These are phyloP conservation scores for Hygrocybe coccinea DNA, from an alignment of 768 basidiomycete genomes.

Conservation along the genomic window DNA sequence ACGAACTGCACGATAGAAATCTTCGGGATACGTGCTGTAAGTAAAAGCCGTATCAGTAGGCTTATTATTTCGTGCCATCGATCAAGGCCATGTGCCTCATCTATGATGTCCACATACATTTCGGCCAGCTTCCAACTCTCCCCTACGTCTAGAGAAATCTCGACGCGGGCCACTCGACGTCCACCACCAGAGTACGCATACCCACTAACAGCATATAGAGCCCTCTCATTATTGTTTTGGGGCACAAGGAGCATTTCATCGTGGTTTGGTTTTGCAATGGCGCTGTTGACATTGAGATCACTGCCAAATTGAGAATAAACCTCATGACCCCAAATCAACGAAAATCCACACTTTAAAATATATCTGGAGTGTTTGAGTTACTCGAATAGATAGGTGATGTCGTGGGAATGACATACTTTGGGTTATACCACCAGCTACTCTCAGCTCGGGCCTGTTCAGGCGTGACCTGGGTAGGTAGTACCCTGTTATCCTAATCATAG, in stretches of 20 bases:
- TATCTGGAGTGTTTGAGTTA: conserved; percentile 20
- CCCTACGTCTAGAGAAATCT: conserved; percentile 53
- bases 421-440: conserved; percentile 53
- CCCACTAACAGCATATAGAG: conserved; percentile 42
- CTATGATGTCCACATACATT: neutral
- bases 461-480: conserved; percentile 49
- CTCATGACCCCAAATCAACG: neutral
- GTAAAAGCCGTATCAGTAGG: neutral
- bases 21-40: conserved; percentile 42
- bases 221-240: neutral
- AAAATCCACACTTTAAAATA: conserved; percentile 22
- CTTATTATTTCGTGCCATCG: neutral
- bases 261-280: conserved; percentile 52
- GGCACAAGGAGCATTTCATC: conserved; percentile 32
- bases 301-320: conserved; percentile 20
- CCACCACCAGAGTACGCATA: conserved; percentile 65
- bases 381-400: conserved; percentile 7
- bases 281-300: conserved; percentile 58
- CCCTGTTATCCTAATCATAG: conserved; percentile 33
- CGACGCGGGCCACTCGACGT: conserved; percentile 51
- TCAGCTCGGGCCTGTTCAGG: conserved; percentile 50
- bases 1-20: conserved; percentile 39
- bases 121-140: conserved; percentile 41
- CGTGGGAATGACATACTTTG: conserved; percentile 26
- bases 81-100: neutral